phyloP scores from a whole-genome alignment of 495 filamentous ascomycete species.

The Penicillium paxilli region DNA sequence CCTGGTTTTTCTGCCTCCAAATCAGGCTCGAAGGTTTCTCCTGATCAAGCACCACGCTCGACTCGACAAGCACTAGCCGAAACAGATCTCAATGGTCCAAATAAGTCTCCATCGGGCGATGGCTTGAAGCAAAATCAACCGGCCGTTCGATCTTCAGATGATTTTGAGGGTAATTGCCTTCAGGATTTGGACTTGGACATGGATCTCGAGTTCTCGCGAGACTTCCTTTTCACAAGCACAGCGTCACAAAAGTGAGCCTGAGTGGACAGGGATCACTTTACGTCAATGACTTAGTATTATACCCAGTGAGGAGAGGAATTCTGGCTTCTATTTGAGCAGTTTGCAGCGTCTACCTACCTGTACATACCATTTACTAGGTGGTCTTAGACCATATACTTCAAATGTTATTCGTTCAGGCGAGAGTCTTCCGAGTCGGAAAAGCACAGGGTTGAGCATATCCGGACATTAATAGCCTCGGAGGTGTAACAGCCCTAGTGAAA shows the following conservation, averaged over 20 bases:
- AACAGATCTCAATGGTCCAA: slow-evolving; percentile 29
- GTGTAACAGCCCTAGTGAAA: no score
- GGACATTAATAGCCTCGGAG: no score
- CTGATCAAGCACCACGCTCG: not conserved
- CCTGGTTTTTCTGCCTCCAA: not conserved
- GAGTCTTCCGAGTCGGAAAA: no score
- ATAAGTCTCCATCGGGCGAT: slow-evolving; percentile 17
- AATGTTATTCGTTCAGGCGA: no score
- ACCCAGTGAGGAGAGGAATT: no score
- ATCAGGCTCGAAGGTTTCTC: not conserved
- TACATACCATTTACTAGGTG: no score
- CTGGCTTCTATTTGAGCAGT: no score
- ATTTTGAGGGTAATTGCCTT: slow-evolving; percentile 24
- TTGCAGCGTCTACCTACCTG: no score
- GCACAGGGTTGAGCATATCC: no score
- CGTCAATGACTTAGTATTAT: not conserved
- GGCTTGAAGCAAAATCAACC: slow-evolving; percentile 9
- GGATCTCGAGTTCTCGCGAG: slow-evolving; percentile 42
- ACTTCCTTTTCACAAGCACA: slow-evolving; percentile 38
- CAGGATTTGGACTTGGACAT: slow-evolving; percentile 35
- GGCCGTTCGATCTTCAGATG: not conserved
- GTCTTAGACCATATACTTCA: no score
- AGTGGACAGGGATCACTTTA: not conserved
- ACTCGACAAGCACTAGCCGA: slow-evolving; percentile 22
- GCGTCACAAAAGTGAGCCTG: slow-evolving; percentile 9